Conservation (phyloP, 371 early-diverging fungal species). For the Mortierella sp. region DNA sequence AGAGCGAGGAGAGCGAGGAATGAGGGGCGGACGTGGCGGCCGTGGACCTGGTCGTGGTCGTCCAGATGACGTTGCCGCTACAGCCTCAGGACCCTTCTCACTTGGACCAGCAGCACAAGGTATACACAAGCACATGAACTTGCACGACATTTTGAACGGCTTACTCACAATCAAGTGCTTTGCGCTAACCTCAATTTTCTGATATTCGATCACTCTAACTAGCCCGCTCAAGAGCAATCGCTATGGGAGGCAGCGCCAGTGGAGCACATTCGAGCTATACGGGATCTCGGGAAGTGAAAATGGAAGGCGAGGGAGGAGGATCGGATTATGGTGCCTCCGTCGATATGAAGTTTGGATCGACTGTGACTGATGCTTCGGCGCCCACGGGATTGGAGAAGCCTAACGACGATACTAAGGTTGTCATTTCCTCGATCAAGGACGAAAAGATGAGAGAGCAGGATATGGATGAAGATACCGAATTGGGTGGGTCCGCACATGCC, state of each 20-base stretch:
- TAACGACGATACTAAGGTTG: slow-evolving; percentile 16
- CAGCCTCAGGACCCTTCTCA: slow-evolving; percentile 79
- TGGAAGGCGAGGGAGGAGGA: slow-evolving; percentile 35
- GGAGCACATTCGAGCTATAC: slow-evolving; percentile 57
- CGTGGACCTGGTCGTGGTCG: slow-evolving; percentile 61
- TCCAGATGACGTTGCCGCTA: slow-evolving; percentile 59
- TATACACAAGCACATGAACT: not conserved
- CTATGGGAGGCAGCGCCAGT: slow-evolving; percentile 40
- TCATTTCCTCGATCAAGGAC: slow-evolving; percentile 9
- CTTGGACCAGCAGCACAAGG: slow-evolving; percentile 70
- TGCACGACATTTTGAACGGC: not conserved
- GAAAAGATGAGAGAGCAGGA: slow-evolving; percentile 34
- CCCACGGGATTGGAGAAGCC: slow-evolving; percentile 49
- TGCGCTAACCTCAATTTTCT: not conserved
- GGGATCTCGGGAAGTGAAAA: slow-evolving; percentile 36
- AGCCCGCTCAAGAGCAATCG: slow-evolving; percentile 42
- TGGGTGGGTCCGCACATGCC: slow-evolving; percentile 8
- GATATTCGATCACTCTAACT: not conserved
- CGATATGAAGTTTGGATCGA: slow-evolving; percentile 56
- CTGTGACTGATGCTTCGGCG: slow-evolving; percentile 44
- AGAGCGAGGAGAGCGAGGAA: slow-evolving; percentile 60
- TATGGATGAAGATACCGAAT: slow-evolving; percentile 14
- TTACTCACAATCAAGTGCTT: not conserved
- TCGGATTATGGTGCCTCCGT: slow-evolving; percentile 51
- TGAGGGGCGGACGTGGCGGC: slow-evolving; percentile 58